Evolutionary conservation across 2,329 filamentous ascomycete species (phyloP), one percentile per base, ranked within the genome.

Genomic region (Allantophomopsis lycopodina): DNA sequence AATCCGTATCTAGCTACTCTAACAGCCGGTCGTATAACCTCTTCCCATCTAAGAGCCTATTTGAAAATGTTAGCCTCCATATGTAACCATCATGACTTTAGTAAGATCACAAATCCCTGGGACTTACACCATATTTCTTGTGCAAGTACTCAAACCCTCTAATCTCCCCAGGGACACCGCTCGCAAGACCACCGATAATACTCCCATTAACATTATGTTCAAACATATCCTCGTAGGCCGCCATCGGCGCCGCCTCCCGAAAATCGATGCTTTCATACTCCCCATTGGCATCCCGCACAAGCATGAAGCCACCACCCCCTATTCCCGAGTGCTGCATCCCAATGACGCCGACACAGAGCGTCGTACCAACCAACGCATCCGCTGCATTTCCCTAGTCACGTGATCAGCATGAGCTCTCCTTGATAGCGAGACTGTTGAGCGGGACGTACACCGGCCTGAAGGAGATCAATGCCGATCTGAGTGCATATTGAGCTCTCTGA

Each of bases 111-210:
- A 10, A 28, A 28, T 10, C 3, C 7, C 7, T 12, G 11, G 35
- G 21, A 55, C 55, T 48, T 60, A 72, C 65, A 2, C 83, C 83
- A 50, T 84, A 83, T 50, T 75, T 76, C 7, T 65, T 60, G 54
- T 95, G 88, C 2, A 93, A 67, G 53, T 86, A 73, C 54, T 86
- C 79, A 31, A 95, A 62, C 0, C 89, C 89, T 15, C 79, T 73
- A 10, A 95, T 57, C 60, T 89, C 83, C 3, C 83, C 76, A 0
- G 83, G 83, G 0, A 88, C 71, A 33, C 68, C 82, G 21, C 73
- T 73, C 2, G 83, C 79, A 23, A 94, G 61, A 0, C 86, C 87
- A 2, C 84, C 83, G 20, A 64, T 65, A 1, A 89, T 64, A 40
- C 83, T 87, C 2, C 71, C 76, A 2, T 68, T 58, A 1, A 70